Evolutionary conservation across 352 stramenopile species (phyloP).

Genomic region (Globisporangium radiosum): DNA sequence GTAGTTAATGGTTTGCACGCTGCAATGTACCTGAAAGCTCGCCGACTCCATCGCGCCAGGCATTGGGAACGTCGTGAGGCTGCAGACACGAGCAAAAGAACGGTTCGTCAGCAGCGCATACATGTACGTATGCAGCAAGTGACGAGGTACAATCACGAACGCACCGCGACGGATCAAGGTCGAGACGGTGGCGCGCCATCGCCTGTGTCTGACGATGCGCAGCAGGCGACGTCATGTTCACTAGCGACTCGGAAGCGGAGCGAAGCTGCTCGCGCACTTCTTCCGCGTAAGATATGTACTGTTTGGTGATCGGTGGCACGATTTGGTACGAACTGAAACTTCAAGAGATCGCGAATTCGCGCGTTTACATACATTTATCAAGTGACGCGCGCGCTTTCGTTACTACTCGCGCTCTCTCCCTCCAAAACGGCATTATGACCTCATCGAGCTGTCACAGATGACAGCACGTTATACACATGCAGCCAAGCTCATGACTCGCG

Average conservation of each 20-base stretch:
- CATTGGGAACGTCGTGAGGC: slow-evolving; percentile 64
- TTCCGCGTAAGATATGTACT: not conserved
- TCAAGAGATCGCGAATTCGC: not conserved
- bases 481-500: slow-evolving; percentile 51
- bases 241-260: too few species aligned
- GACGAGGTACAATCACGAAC: not conserved
- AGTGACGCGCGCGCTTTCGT: not conserved
- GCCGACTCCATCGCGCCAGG: slow-evolving; percentile 47
- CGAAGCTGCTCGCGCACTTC: not conserved
- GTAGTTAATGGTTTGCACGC: too few species aligned
- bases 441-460: too few species aligned
- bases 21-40: slow-evolving; percentile 25
- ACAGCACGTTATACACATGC: not conserved
- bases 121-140: not conserved
- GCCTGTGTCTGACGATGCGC: slow-evolving; percentile 29
- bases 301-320: too few species aligned
- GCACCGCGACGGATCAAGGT: slow-evolving; percentile 47
- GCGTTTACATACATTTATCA: not conserved
- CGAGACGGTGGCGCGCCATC: slow-evolving; percentile 31
- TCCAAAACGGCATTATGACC: not conserved
- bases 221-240: slow-evolving; percentile 14
- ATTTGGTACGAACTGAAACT: not conserved
- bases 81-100: slow-evolving; percentile 7
- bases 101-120: not conserved
- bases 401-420: not conserved